Evolutionary conservation across 495 filamentous ascomycete species (phyloP).

Genomic region (Bathelium albidoporum): DNA sequence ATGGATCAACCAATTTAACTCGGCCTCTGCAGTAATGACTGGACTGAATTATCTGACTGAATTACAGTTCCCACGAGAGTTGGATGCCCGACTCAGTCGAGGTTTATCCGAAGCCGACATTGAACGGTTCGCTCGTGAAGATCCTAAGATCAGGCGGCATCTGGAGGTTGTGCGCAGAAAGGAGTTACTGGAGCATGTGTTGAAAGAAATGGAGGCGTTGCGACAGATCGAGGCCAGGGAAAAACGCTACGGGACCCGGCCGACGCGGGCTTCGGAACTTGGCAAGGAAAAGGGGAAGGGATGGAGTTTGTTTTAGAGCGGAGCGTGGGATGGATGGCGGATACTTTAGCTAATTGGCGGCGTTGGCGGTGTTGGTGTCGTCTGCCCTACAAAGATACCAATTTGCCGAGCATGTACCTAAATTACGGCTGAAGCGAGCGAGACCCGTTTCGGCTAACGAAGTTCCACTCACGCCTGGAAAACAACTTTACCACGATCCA

Average conservation of each 20-base stretch:
- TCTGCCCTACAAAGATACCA: constrained; percentile 1
- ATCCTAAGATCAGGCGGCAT: constrained; percentile 77
- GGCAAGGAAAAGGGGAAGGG: constrained; percentile 8
- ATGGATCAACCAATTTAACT: neutral
- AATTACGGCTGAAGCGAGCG: constrained; percentile 3
- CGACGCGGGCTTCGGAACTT: neutral
- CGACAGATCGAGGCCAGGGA: constrained; percentile 55
- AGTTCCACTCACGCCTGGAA: neutral
- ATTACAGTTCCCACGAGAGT: constrained; percentile 68
- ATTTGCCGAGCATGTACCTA: too few relatives aligned
- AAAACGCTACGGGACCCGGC: constrained; percentile 14
- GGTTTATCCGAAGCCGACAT: constrained; percentile 67
- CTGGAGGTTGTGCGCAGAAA: constrained; percentile 86
- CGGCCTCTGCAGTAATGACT: constrained; percentile 3
- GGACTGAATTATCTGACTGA: neutral
- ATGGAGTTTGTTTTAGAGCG: constrained; percentile 7
- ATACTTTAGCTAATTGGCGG: neutral
- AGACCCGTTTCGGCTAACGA: neutral
- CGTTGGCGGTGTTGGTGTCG: neutral
- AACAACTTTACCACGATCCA: neutral
- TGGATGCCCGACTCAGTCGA: constrained; percentile 78
- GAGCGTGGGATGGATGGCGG: neutral
- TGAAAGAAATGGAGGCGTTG: constrained; percentile 88
- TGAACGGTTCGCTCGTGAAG: constrained; percentile 84
- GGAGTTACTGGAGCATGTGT: constrained; percentile 80